These are phyloP conservation scores for Pilasporangium apinafurcum DNA, from an alignment of 352 stramenopile genomes.

Conservation along the genomic window DNA sequence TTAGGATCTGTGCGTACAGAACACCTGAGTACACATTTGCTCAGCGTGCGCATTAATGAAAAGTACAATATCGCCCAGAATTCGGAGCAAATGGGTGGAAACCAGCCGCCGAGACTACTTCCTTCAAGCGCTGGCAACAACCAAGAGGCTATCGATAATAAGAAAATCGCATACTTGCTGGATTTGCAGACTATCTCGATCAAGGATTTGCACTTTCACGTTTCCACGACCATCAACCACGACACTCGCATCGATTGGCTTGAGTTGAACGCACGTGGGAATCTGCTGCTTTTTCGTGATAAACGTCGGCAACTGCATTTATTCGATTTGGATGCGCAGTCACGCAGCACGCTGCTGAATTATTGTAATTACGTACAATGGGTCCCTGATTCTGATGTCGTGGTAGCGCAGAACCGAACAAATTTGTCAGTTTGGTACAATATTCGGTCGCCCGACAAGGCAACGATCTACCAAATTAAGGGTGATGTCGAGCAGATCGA, in stretches of 20 bases:
- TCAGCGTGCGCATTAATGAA: conserved; percentile 93
- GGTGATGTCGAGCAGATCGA: conserved; percentile 95
- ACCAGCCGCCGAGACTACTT: conserved; percentile 16
- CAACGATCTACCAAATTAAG: conserved; percentile 93
- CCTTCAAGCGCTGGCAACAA: conserved; percentile 1
- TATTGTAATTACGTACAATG: conserved; percentile 96
- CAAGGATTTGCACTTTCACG: conserved; percentile 75
- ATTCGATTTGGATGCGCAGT: conserved; percentile 88
- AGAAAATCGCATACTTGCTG: conserved; percentile 93
- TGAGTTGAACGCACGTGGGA: conserved; percentile 90
- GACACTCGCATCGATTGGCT: conserved; percentile 92
- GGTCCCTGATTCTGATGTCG: conserved; percentile 93
- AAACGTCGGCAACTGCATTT: conserved; percentile 88
- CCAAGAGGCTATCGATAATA: conserved; percentile 65
- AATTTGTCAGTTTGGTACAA: conserved; percentile 96
- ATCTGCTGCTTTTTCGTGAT: conserved; percentile 91
- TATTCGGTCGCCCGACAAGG: conserved; percentile 90
- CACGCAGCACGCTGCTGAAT: conserved; percentile 85
- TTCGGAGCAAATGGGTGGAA: conserved; percentile 16
- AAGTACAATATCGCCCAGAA: conserved; percentile 13
- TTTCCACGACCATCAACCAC: conserved; percentile 87
- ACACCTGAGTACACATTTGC: conserved; percentile 87
- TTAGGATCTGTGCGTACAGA: conserved; percentile 89
- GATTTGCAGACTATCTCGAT: conserved; percentile 91
- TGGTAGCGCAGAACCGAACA: conserved; percentile 90